Conservation (phyloP, 1,139 yeast species). For the Scheffersomyces titani region DNA sequence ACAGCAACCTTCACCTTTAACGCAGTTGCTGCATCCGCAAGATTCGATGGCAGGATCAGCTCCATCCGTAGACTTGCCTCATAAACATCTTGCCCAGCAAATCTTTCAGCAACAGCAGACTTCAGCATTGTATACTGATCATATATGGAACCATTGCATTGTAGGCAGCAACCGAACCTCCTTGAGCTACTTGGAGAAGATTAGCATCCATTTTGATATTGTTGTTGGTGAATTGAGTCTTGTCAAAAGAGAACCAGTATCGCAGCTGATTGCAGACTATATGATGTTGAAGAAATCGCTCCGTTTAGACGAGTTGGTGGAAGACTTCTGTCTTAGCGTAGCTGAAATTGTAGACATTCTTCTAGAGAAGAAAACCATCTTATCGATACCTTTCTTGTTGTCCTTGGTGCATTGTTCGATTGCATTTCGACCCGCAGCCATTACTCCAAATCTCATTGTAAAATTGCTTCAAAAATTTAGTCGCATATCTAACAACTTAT, state of each 20-base stretch:
- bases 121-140: constrained; percentile 36
- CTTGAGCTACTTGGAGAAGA: constrained; percentile 49
- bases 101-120: constrained; percentile 32
- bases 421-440: constrained; percentile 59
- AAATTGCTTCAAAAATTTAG: constrained; percentile 20
- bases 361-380: constrained; percentile 22
- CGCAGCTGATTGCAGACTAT: constrained; percentile 33
- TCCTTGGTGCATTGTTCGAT: constrained; percentile 54
- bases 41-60: background rate
- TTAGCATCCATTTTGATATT: constrained; percentile 40
- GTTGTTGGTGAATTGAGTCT: constrained; percentile 31
- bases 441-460: constrained; percentile 31
- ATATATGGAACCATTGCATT: constrained; percentile 41
- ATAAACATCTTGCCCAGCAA: constrained; percentile 14
- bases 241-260: constrained; percentile 29
- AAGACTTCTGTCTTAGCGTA: constrained; percentile 42
- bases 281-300: constrained; percentile 42
- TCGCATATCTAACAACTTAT: constrained; percentile 18
- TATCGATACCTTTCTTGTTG: constrained; percentile 56
- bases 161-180: constrained; percentile 53
- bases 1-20: background rate
- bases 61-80: constrained; percentile 2
- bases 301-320: constrained; percentile 46
- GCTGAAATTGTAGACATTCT: constrained; percentile 31
- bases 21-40: background rate